These are phyloP conservation scores for Leishmania arabica DNA, from an alignment of 208 protist species.

Conservation along the genomic window DNA sequence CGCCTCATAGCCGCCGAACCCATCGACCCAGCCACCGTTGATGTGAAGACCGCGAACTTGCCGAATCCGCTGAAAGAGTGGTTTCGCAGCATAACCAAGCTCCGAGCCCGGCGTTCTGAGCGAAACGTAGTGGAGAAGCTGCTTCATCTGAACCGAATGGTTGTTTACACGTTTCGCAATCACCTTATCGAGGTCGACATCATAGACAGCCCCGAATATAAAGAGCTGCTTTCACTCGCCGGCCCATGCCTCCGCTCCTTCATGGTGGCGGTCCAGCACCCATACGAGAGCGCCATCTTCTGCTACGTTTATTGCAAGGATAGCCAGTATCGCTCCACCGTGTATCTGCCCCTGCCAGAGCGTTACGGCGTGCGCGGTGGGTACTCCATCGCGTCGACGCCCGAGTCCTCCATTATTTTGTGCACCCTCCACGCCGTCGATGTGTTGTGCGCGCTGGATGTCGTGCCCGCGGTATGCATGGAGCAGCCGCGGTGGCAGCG, in stretches of 20 bases:
- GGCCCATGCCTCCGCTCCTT: constrained; percentile 52
- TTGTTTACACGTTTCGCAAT: constrained; percentile 36
- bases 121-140: constrained; percentile 38
- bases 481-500: constrained; percentile 36
- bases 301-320: constrained; percentile 37
- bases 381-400: constrained; percentile 50
- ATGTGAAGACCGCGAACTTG: constrained; percentile 8
- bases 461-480: constrained; percentile 38
- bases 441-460: constrained; percentile 57
- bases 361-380: constrained; percentile 67
- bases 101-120: constrained; percentile 28
- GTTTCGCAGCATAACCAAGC: constrained; percentile 32
- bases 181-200: constrained; percentile 64
- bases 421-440: constrained; percentile 65
- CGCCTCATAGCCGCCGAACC: constrained; percentile 32
- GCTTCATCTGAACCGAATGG: constrained; percentile 34
- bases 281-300: constrained; percentile 54
- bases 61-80: constrained; percentile 63
- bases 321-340: constrained; percentile 49
- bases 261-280: constrained; percentile 53
- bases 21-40: constrained; percentile 17
- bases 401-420: constrained; percentile 27
- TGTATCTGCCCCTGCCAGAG: constrained; percentile 73
- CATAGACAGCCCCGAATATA: constrained; percentile 23
- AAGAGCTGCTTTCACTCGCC: constrained; percentile 42